Evolutionary conservation across 306 rosid genomes (phyloP), one percentile per base, ranked within the genome.

Genomic region (Fagus crenata): DNA sequence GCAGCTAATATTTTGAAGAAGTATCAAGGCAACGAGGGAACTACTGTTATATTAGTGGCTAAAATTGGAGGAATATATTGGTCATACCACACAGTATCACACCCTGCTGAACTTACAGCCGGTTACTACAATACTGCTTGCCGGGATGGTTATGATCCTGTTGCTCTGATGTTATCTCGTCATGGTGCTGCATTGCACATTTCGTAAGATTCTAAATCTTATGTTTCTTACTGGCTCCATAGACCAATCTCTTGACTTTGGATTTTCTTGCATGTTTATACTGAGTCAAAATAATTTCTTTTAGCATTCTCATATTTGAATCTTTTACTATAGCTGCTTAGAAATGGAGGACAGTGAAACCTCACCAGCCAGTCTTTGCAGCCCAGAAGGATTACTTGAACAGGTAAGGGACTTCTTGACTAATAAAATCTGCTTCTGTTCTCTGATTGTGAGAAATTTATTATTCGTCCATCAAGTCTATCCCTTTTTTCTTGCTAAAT

Each of bases 1-100:
- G 84, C 84, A 54, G 84, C 84, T 39, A 73, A 54, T 54, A 31
- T 80, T 56, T 53, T 83, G 84, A 83, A 65, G 76, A 76, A 80
- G 67, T 80, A 71, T 75, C 76, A 64, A 55, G 75, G 76, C 58
- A 73, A 56, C 13, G 33, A 72, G 77, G 65, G 9, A 72, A 51
- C 75, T 40, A 22, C 78, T 36, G 70, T 83, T 54, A 56, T 67
- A 32, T 67, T 83, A 61, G 86, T 51, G 68, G 86, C 86, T 43
- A 79, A 83, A 73, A 81, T 83, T 80, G 81, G 84, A 43, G 83
- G 86, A 36, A 78, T 83, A 69, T 74, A 74, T 80, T 83, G 86
- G 84, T 72, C 84, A 79, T 83, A 80, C 60, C 76, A 76, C 53
- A 56, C 84, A 28, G 42, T 67, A 7, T 64, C 86, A 46, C 86